Evolutionary conservation across 2,329 filamentous ascomycete species (phyloP), one percentile per base, ranked within the genome.

Genomic region (Simplicillium aogashimaense): DNA sequence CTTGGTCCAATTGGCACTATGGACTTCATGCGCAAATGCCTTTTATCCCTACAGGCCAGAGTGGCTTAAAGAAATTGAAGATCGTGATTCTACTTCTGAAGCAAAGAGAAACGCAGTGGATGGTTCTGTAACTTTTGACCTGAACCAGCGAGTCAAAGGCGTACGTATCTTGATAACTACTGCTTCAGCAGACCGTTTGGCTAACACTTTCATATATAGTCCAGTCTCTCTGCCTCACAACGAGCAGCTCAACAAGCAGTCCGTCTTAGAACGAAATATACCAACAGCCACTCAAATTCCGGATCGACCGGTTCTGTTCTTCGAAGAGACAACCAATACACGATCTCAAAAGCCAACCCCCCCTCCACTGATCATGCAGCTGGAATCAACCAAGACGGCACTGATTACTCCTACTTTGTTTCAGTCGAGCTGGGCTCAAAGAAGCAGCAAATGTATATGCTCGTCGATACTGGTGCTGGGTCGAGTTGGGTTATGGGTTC

Each of bases 401-500:
- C 72, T 13, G 79, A 83, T 52, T 78, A 72, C 48, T 78, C 77
- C 2, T 83, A 83, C 57, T 82, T 83, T 49, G 59, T 77, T 34
- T 58, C 76, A 52, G 73, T 72, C 13, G 50, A 63, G 29, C 53
- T 83, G 13, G 79, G 79, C 12, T 76, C 77, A 3, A 58, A 64
- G 12, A 58, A 60, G 33, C 75, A 72, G 47, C 55, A 67, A 2
- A 49, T 82, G 48, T 75, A 74, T 49, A 74, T 83, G 71, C 67
- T 83, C 18, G 61, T 83, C 42, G 79, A 83, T 54, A 81, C 78
- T 7, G 79, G 79, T 18, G 77, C 78, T 31, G 74, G 74, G 16
- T 86, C 85, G 43, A 87, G 81, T 11, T 95, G 88, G 88, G 76
- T 94, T 15, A 92, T 92, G 76, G 76, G 81, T 25, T 67, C 76